Conservation (phyloP, 345 rosid species). For the Aurinia saxatilis region DNA sequence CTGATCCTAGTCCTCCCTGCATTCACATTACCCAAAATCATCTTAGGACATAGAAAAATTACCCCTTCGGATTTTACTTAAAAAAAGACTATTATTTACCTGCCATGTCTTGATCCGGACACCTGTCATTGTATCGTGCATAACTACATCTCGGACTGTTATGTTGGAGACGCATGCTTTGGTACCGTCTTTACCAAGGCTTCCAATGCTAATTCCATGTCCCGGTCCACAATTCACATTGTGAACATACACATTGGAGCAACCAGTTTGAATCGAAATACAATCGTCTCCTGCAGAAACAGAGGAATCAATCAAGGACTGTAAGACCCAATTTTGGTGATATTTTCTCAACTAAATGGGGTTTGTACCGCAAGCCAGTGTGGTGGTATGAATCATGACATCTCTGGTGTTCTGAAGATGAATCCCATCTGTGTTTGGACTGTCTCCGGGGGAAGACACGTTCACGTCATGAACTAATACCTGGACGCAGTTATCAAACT, state of each 20-base stretch:
- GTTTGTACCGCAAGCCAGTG: constrained; percentile 75
- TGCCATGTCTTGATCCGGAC: constrained; percentile 98
- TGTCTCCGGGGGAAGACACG: constrained; percentile 74
- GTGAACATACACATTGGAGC: constrained; percentile 77
- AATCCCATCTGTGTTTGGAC: constrained; percentile 98
- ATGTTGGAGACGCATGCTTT: constrained; percentile 96
- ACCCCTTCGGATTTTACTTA: neutral
- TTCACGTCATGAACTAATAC: constrained; percentile 70
- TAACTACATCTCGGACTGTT: constrained; percentile 66
- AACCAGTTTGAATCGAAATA: constrained; percentile 85
- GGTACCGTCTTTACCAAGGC: constrained; percentile 71
- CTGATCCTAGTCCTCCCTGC: constrained; percentile 96
- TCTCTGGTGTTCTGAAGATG: constrained; percentile 85
- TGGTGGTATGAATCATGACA: constrained; percentile 59
- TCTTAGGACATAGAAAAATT: neutral
- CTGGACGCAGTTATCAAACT: constrained; percentile 83
- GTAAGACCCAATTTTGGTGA: neutral
- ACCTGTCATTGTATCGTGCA: constrained; percentile 85
- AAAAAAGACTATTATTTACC: constrained; percentile 31
- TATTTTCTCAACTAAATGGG: neutral
- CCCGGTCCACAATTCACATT: constrained; percentile 94
- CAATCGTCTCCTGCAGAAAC: constrained; percentile 86
- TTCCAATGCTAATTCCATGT: constrained; percentile 94
- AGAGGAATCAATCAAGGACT: neutral
- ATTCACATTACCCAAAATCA: neutral